Evolutionary conservation across 2,329 filamentous ascomycete species (phyloP), one percentile per base, ranked within the genome.

Genomic region (Fusarium goolgardi): DNA sequence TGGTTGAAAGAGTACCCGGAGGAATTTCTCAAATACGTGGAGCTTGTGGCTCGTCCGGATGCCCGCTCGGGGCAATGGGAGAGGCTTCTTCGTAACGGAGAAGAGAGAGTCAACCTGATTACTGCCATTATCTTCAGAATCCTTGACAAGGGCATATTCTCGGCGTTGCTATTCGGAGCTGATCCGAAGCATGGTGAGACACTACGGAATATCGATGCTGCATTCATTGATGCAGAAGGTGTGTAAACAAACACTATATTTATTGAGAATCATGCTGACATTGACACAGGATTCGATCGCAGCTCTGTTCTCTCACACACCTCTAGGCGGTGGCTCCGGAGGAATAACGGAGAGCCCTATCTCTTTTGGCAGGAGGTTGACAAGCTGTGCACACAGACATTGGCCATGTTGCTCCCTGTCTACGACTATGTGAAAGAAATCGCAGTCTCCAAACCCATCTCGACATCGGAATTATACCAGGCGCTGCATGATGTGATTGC

Each of bases 281-380:
- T 40, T 21, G 20, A 15, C 20, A 6, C 31, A 79, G 78, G 73
- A n/a, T 79, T 77, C 21, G 51, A 51, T 21, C 75, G 76, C n/a
- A 71, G 71, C 8, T 46, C 52, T 10, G 55, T 76, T 39, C 72
- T 75, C 29, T 69, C 75, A 21, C 60, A 69, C 18, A 72, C 69
- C 13, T 75, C 74, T 39, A 59, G 50, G 23, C 47, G 68, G 13
- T 73, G 76, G 47, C 71, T 79, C 12, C 43, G 60, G 6, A 29
- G 44, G 10, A 65, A 31, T 9, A 32, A 46, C 12, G 71, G 67
- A 1, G 43, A 65, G 2, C 75, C 77, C 7, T 67, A 70, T 6
- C 44, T 59, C 0, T 79, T 78, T 44, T 78, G 76, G 78, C 43
- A 61, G 2, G 55, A 73, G 23, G 75, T 79, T 5, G 77, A 79